Evolutionary conservation across 495 filamentous ascomycete genomes (phyloP).

Genomic region (Hyaloscypha variabilis): DNA sequence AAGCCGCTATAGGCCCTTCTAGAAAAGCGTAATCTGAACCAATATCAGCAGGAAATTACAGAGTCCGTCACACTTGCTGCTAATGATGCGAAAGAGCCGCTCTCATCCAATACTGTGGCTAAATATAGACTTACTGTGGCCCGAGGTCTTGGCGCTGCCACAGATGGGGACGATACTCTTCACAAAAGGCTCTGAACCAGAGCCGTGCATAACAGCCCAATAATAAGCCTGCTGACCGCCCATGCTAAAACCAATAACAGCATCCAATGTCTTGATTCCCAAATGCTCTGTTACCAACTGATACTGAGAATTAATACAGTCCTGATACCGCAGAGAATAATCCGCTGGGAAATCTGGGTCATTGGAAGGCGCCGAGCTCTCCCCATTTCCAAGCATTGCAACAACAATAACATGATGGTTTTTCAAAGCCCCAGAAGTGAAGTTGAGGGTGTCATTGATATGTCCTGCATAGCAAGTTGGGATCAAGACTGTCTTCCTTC

Average conservation of each 20-base stretch:
- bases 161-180: constrained; percentile 42
- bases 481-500: constrained; percentile 41
- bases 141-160: constrained; percentile 42
- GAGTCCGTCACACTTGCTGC: background rate
- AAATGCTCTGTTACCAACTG: constrained; percentile 33
- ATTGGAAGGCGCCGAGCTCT: constrained; percentile 41
- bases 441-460: constrained; percentile 44
- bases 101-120: background rate
- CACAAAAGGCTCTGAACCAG: constrained; percentile 37
- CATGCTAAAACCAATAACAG: constrained; percentile 50
- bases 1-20: constrained; percentile 46
- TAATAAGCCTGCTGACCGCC: constrained; percentile 53
- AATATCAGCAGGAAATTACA: background rate
- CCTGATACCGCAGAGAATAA: constrained; percentile 35
- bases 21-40: constrained; percentile 43
- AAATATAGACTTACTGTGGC: constrained; percentile 34
- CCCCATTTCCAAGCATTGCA: constrained; percentile 41
- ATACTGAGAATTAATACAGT: constrained; percentile 40
- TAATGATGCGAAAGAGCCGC: background rate
- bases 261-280: constrained; percentile 33
- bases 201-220: constrained; percentile 40
- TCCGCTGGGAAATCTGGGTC: constrained; percentile 27
- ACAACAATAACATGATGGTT: constrained; percentile 41
- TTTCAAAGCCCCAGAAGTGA: constrained; percentile 33
- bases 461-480: constrained; percentile 53